These are phyloP conservation scores for Thalassiosira sp. DNA, from an alignment of 352 stramenopile species.

Conservation along the genomic window DNA sequence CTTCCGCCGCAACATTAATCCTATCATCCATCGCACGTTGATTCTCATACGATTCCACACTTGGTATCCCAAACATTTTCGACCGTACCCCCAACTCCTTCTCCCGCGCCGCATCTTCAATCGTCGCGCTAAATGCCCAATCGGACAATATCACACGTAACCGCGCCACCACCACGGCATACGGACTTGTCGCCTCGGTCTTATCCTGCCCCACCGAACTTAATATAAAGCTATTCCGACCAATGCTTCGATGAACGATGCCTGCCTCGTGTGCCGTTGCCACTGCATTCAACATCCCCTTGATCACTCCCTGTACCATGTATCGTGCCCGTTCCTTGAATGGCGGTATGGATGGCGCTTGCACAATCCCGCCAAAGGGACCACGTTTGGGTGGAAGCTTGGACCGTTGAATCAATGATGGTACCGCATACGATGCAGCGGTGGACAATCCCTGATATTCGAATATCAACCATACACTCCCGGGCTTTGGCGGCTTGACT, in stretches of 20 bases:
- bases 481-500: constrained; percentile 61
- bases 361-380: constrained; percentile 63
- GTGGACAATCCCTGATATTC: constrained; percentile 74
- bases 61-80: constrained; percentile 62
- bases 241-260: constrained; percentile 75
- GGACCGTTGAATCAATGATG: constrained; percentile 38
- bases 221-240: constrained; percentile 65
- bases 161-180: constrained; percentile 35
- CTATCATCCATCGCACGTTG: constrained; percentile 14
- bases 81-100: constrained; percentile 60
- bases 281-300: constrained; percentile 55
- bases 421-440: constrained; percentile 48
- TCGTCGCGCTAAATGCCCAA: constrained; percentile 67
- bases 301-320: constrained; percentile 67
- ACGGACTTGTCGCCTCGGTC: constrained; percentile 58
- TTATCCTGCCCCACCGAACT: constrained; percentile 67
- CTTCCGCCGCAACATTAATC: constrained; percentile 25
- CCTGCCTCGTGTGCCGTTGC: constrained; percentile 64
- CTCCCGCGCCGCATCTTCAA: constrained; percentile 57
- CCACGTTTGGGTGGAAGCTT: constrained; percentile 59
- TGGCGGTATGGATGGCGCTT: constrained; percentile 53
- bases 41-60: constrained; percentile 30
- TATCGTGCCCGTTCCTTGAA: constrained; percentile 66
- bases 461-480: constrained; percentile 68
- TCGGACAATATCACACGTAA: constrained; percentile 66